phyloP scores from a whole-genome alignment of 371 early-diverging fungal species.

The Circinella minor region DNA sequence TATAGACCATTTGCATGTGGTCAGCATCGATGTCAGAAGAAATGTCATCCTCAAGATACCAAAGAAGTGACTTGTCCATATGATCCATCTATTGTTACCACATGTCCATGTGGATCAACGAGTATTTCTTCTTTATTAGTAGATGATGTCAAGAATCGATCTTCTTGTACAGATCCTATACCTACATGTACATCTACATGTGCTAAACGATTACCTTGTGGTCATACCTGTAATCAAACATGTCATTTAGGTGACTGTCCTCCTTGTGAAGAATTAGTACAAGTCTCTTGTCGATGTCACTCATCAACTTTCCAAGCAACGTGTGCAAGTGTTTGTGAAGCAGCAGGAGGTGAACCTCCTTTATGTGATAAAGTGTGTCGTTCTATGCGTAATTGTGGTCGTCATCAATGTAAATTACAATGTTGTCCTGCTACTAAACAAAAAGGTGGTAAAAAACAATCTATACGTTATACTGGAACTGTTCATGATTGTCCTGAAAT shows the following conservation, averaged over 20 bases:
- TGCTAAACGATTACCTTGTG: constrained; percentile 68
- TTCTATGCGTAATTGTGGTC: constrained; percentile 65
- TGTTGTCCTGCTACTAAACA: constrained; percentile 64
- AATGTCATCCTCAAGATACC: constrained; percentile 69
- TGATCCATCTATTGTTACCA: constrained; percentile 63
- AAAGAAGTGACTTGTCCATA: constrained; percentile 69
- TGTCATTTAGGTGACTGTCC: constrained; percentile 83
- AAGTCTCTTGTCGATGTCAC: constrained; percentile 71
- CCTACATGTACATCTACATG: constrained; percentile 79
- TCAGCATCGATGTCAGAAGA: constrained; percentile 72
- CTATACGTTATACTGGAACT: constrained; percentile 30
- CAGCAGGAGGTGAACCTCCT: constrained; percentile 51
- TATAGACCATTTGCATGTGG: constrained; percentile 70
- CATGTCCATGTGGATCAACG: constrained; percentile 88
- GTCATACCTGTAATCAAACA: constrained; percentile 70
- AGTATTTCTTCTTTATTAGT: constrained; percentile 32
- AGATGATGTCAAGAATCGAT: constrained; percentile 41
- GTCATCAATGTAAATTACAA: constrained; percentile 61
- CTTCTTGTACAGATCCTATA: constrained; percentile 75
- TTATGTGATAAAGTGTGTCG: constrained; percentile 69
- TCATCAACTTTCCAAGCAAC: constrained; percentile 48
- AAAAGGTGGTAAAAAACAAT: constrained; percentile 31
- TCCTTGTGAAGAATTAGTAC: constrained; percentile 60
- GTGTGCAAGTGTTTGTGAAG: constrained; percentile 55
- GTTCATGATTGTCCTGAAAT: constrained; percentile 66